Evolutionary conservation across 2,329 filamentous ascomycete genomes (phyloP), one percentile per base, ranked within the genome.

Genomic region (Trichophyton benhamiae): DNA sequence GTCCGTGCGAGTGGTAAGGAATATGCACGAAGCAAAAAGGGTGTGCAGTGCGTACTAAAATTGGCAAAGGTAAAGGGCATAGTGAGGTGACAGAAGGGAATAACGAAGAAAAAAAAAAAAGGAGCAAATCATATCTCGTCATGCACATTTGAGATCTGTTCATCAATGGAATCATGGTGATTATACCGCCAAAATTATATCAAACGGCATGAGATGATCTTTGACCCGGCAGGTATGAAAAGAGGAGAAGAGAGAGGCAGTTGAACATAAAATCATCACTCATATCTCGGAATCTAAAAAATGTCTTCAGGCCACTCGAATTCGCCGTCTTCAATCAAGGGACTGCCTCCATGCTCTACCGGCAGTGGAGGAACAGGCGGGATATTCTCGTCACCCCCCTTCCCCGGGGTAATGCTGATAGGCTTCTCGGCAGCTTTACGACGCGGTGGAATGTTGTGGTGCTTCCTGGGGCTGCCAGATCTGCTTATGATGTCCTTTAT

Each of bases 251-350:
- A 25, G n/a, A 3, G 33, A 36, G 33, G 33, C 33, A 36, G 33
- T 36, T 36, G 33, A 38, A 38, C n/a, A 33, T n/a, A 13, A 58
- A 25, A 25, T 44, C 36, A 25, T 42, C 33, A 25, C 25, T 36
- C 55, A 27, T n/a, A 20, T n/a, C n/a, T 44, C 22, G 9, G 38
- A 36, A 25, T 27, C 38, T 64, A 78, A 62, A 78, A 77, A 7
- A 76, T 70, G 63, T 76, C 75, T 7, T 75, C 74, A 3, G 75
- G 75, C 76, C 76, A 78, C 22, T 72, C 68, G 60, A 76, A 78
- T n/a, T 68, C 65, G 46, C 13, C 6, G 71, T 66, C 15, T 61
- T 66, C 69, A n/a, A 60, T 66, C 13, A 66, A 65, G 33, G 69
- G 67, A 49, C 61, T 68, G 64, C 69, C 15, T 63, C 60, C 1